Evolutionary conservation across 2,329 filamentous ascomycete species (phyloP).

Genomic region (Hysterium pulicare): DNA sequence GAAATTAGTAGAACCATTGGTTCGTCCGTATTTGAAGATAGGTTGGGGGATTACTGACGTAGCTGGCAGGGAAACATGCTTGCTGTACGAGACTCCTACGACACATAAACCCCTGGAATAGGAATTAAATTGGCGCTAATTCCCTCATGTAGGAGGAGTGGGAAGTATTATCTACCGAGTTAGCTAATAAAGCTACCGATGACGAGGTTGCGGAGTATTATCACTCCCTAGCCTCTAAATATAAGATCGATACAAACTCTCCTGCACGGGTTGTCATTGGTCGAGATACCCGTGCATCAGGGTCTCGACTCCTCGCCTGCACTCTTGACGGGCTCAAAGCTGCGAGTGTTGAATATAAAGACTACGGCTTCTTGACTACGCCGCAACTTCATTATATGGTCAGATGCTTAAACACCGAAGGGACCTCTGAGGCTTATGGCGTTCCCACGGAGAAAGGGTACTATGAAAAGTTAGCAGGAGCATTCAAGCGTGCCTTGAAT

Average conservation of each 20-base stretch:
- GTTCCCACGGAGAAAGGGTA: constrained; percentile 87
- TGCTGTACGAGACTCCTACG: constrained; percentile 62
- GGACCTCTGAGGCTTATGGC: constrained; percentile 82
- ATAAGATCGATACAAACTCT: constrained; percentile 62
- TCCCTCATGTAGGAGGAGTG: constrained; percentile 61
- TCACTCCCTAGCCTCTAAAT: constrained; percentile 59
- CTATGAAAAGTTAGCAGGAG: constrained; percentile 84
- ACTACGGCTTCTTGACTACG: constrained; percentile 90
- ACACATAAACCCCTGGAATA: neutral
- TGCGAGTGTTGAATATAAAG: constrained; percentile 68
- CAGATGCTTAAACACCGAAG: constrained; percentile 88
- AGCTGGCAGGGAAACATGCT: constrained; percentile 78
- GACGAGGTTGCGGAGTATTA: constrained; percentile 74
- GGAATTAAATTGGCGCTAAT: neutral
- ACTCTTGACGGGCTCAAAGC: constrained; percentile 77
- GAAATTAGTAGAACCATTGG: constrained; percentile 88
- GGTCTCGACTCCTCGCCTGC: constrained; percentile 75
- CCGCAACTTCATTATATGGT: constrained; percentile 98
- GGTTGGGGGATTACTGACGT: constrained; percentile 1
- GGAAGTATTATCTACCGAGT: constrained; percentile 82
- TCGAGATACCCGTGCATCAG: constrained; percentile 89
- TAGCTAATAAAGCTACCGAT: constrained; percentile 80
- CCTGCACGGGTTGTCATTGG: constrained; percentile 83
- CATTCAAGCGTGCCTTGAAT: constrained; percentile 80
- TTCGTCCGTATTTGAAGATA: too few relatives aligned